Evolutionary conservation across 192 early-diverging fungal genomes (phyloP).

Genomic region (Paraglomus brasilianum): DNA sequence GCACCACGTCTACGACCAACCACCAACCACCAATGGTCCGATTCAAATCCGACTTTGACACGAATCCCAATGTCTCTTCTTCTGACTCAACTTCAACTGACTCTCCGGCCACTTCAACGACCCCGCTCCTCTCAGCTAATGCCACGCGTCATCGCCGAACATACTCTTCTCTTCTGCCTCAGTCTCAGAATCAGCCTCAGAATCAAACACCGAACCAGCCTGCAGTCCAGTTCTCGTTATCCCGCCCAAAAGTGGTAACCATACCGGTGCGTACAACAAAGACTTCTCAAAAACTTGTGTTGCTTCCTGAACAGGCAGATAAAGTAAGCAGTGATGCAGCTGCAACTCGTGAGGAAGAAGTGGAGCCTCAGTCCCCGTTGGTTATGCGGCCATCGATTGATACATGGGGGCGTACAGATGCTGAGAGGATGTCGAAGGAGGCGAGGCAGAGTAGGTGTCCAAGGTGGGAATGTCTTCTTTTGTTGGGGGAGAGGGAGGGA

Average conservation of each 20-base stretch:
- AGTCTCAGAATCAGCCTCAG: no score
- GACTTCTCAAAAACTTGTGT: slow-evolving; percentile 83
- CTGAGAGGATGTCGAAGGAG: slow-evolving; percentile 56
- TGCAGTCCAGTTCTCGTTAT: slow-evolving; percentile 30
- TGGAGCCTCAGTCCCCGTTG: slow-evolving; percentile 31
- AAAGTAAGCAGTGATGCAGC: slow-evolving; percentile 33
- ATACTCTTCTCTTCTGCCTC: no score
- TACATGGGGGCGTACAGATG: slow-evolving; percentile 45
- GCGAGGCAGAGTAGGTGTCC: slow-evolving; percentile 46
- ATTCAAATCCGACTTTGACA: no score
- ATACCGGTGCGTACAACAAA: slow-evolving; percentile 82
- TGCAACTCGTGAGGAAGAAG: slow-evolving; percentile 22
- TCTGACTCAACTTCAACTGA: no score
- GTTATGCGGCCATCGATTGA: slow-evolving; percentile 34
- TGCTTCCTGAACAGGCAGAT: slow-evolving; percentile 63
- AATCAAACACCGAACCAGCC: background rate
- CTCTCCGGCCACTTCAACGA: no score
- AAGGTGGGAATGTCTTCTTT: slow-evolving; percentile 31
- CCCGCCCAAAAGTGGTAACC: slow-evolving; percentile 42
- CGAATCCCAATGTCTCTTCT: no score
- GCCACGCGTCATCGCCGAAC: no score
- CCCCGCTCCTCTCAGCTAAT: no score
- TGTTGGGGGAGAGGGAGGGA: background rate
- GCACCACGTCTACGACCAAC: no score
- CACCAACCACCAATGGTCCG: no score